Evolutionary conservation across 345 rosid species (phyloP), one percentile per base, ranked within the genome.

Genomic region (Citrus australasica): DNA sequence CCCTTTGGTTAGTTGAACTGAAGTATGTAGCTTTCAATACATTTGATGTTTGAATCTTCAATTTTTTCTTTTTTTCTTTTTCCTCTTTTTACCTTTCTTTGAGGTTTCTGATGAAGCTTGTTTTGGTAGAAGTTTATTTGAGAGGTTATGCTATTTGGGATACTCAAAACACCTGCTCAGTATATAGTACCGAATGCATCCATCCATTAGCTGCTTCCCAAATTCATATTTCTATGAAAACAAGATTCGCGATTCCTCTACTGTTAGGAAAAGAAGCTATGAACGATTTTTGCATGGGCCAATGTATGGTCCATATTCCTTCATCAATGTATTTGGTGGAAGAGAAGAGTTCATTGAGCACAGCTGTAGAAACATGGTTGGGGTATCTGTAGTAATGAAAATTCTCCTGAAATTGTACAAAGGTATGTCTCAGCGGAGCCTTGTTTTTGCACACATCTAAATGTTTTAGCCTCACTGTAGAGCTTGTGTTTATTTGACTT

Each of bases 101-200:
- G 76, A 91, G 94, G 79, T 83, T 80, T 84, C 82, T 8, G 67
- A 2, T 2, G 40, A 17, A 65, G 92, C 81, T 5, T 81, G 80
- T 22, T 88, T 90, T 1, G 88, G 97, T 17, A 88, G 93, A 82
- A 93, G 97, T 82, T 88, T 91, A 71, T 91, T 91, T 75, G 90
- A 89, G 48, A 90, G 97, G 78, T 76, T 93, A 77, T 87, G 78
- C 42, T 9, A 69, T 0, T 74, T 89, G 53, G 89, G 86, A 16
- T 83, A 88, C 27, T 2, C 77, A 4, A 91, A 85, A 67, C 92
- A 89, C 51, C 85, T 88, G 37, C 74, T 93, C 7, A 75, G 87
- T 67, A 84, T 83, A 48, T 96, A 93, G 76, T 90, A 92, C 78
- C 79, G 98, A 28, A 93, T 93, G 98, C 98, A 93, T 84, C 98